Percentiles rank a stretch among this genome's conserved stretches.
These are phyloP conservation scores for Penicillium sp. DNA, from an alignment of 2,329 filamentous ascomycete species.

Conservation along the genomic window DNA sequence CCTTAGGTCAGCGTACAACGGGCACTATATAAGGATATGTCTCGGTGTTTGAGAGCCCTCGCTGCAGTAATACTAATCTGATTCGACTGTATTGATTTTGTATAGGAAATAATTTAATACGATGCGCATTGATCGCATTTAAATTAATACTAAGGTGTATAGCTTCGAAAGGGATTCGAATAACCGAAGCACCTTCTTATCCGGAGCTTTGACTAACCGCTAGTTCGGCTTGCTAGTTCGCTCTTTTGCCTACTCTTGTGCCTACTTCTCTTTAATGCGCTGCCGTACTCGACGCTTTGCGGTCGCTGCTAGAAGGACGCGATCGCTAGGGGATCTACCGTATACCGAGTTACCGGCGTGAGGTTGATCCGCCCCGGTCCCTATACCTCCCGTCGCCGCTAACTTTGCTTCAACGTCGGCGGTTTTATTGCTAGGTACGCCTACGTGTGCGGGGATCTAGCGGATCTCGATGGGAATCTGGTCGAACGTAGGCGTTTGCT, in stretches of 20 bases:
- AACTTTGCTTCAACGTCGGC: neutral
- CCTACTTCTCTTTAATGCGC: neutral
- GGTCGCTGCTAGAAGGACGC: neutral
- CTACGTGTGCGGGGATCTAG: neutral
- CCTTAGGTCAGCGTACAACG: neutral
- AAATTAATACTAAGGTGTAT: slow-evolving; percentile 7
- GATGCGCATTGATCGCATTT: slow-evolving; percentile 16
- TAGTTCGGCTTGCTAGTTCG: neutral
- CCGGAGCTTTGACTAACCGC: slow-evolving; percentile 1
- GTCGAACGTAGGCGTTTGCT: neutral
- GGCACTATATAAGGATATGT: slow-evolving; percentile 1
- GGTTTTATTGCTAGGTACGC: neutral
- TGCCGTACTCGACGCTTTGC: neutral
- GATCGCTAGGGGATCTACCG: neutral
- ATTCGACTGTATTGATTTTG: slow-evolving; percentile 14
- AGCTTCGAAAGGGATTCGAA: slow-evolving; percentile 11
- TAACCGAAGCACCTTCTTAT: slow-evolving; percentile 1
- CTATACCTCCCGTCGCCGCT: neutral
- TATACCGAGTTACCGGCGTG: neutral
- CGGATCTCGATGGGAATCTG: slow-evolving; percentile 1
- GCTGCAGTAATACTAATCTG: neutral
- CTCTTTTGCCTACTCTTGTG: slow-evolving; percentile 4
- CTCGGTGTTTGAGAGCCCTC: slow-evolving; percentile 6
- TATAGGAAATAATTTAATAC: slow-evolving; percentile 12
- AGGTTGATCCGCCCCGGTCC: neutral